Base-by-base conservation (phyloP, 495 filamentous ascomycete species). In the Daldinia childiae region DNA sequence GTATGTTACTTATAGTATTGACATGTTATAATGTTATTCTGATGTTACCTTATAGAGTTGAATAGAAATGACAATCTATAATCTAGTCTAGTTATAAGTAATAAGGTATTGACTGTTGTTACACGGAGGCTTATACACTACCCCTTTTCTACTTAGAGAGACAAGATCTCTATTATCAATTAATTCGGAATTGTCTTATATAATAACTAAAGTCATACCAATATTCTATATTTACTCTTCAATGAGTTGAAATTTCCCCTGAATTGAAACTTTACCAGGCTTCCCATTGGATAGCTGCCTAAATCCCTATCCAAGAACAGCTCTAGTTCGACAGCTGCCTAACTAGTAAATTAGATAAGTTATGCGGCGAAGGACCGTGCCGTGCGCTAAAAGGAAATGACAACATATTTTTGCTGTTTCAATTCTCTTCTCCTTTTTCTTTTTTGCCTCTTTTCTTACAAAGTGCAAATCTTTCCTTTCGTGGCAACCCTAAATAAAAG, bases 401-500 rank as follows among this genome's bases (percentile, higher is more conserved):
- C 24, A 54, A 30, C 15, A 30, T 15, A 15, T 29, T 54, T 54
- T 14, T 55, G 11, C 21, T 15, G n/a, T 39, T 58, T 43, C 6
- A 48, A n/a, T 9, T 36, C 19, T 36, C 30, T 19, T 41, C 26
- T 12, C 50, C 27, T 34, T 50, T 24, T 19, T 6, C 39, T 17
- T 27, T 17, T 14, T 41, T 62, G 0, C 30, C 19, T 38, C 17
- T 12, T 15, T 15, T 26, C 57, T 24, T 50, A 36, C 6, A 3
- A 4, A 59, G 27, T 34, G 59, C 24, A 43, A 61, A 72, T 72
- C 64, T 34, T 68, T 68, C 60, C 70, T 62, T 62, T 57, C 36
- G 55, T 73, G 57, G 61, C 41, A n/a, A 36, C 41, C 54, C 26
- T 57, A 1, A 38, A 54, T 50, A 38, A 52, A 21, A 32, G 43